A percentile compares a stretch with the other conserved stretches of the same genome.
Conservation (phyloP, 805 yeast genomes). For the Kuraishia cidri region DNA sequence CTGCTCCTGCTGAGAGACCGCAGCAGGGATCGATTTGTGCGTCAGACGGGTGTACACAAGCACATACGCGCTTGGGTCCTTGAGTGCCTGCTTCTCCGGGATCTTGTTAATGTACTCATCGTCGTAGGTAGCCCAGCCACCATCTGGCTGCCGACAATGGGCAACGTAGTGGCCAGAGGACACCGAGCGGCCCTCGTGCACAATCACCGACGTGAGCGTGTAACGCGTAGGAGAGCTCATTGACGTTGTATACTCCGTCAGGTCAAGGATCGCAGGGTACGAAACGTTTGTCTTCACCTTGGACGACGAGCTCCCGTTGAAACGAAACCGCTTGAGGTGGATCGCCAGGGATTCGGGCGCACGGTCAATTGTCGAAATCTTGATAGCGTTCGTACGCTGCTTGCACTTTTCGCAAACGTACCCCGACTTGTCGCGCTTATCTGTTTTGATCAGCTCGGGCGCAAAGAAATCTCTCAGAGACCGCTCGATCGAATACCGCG, state of each 20-base stretch:
- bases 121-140: constrained; percentile 88
- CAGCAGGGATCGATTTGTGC: constrained; percentile 30
- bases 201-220: constrained; percentile 74
- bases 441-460: constrained; percentile 68
- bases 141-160: constrained; percentile 87
- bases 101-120: constrained; percentile 80
- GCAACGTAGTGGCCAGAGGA: constrained; percentile 92
- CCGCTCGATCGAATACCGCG: constrained; percentile 57
- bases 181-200: constrained; percentile 90
- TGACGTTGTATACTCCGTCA: constrained; percentile 50
- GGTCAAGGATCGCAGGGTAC: constrained; percentile 70
- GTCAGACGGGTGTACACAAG: constrained; percentile 75
- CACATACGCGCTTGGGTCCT: constrained; percentile 87
- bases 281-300: constrained; percentile 83
- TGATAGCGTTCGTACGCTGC: constrained; percentile 66
- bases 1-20: too few species aligned
- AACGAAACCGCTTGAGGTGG: constrained; percentile 87
- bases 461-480: constrained; percentile 78
- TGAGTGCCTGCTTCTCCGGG: constrained; percentile 63
- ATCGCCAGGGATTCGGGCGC: constrained; percentile 86
- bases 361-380: constrained; percentile 61
- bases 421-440: constrained; percentile 60
- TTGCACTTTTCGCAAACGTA: constrained; percentile 87
- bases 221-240: constrained; percentile 45
- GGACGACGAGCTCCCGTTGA: constrained; percentile 65